A percentile compares a stretch with the other conserved stretches of the same genome.
phyloP scores from a whole-genome alignment of 2,329 filamentous ascomycete species.

The Phaeosphaeriaceae sp. region DNA sequence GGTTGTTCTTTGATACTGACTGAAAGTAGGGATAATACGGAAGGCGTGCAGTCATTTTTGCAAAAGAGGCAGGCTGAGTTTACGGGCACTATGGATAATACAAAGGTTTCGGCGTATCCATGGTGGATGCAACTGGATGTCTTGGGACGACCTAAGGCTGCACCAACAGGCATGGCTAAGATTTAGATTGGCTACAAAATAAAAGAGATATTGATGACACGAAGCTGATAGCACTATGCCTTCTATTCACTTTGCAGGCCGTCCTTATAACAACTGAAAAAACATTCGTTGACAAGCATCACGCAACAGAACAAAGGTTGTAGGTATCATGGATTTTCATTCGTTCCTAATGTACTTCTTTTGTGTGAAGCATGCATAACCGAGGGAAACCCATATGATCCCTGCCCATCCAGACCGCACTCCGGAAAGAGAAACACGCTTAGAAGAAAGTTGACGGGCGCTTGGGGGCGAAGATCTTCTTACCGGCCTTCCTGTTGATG shows the following conservation, averaged over 20 bases:
- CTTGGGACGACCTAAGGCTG: slow-evolving; percentile 47
- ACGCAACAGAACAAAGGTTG: slow-evolving; percentile 28
- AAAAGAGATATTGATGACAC: too few relatives aligned
- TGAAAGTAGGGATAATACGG: slow-evolving; percentile 63
- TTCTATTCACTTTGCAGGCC: too few relatives aligned
- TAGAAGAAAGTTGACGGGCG: slow-evolving; percentile 98
- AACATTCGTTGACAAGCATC: slow-evolving; percentile 13
- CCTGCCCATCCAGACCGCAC: slow-evolving; percentile 48
- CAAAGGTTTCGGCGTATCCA: slow-evolving; percentile 66
- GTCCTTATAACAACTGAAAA: too few relatives aligned
- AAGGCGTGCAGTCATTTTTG: slow-evolving; percentile 72
- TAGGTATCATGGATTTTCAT: slow-evolving; percentile 52
- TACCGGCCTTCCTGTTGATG: slow-evolving; percentile 78
- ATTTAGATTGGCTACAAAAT: slow-evolving; percentile 20
- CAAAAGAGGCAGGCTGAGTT: slow-evolving; percentile 71
- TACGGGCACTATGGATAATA: slow-evolving; percentile 63
- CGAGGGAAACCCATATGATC: slow-evolving; percentile 49
- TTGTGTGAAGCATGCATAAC: slow-evolving; percentile 49
- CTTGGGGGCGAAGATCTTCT: slow-evolving; percentile 91
- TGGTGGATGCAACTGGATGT: slow-evolving; percentile 70
- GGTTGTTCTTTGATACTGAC: slow-evolving; percentile 6
- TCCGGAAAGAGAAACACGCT: slow-evolving; percentile 55
- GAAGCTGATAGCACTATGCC: too few relatives aligned
- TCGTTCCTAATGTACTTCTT: slow-evolving; percentile 52
- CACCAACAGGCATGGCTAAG: slow-evolving; percentile 36